Evolutionary conservation across 306 rosid species (phyloP).

Genomic region (Acmispon strigosus): DNA sequence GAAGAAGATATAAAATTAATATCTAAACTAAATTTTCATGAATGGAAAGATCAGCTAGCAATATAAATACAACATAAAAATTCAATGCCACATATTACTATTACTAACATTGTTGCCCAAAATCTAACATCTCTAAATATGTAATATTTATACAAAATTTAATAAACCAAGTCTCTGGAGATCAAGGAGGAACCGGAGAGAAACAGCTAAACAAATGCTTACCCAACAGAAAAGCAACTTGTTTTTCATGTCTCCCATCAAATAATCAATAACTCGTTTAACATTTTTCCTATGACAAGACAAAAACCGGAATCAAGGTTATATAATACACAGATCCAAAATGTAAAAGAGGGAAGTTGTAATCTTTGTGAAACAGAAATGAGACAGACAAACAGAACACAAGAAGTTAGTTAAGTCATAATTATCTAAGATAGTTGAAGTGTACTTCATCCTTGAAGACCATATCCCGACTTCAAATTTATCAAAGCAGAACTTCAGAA

Average conservation of each 20-base stretch:
- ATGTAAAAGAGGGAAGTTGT: background rate
- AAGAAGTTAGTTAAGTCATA: background rate
- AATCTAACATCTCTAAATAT: background rate
- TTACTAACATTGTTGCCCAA: background rate
- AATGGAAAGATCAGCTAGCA: background rate
- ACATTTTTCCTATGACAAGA: slow-evolving; percentile 48
- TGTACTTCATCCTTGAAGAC: slow-evolving; percentile 72
- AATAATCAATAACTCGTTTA: slow-evolving; percentile 31
- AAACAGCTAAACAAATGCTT: slow-evolving; percentile 16
- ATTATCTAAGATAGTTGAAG: slow-evolving; percentile 2
- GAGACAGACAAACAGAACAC: background rate
- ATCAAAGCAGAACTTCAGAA: slow-evolving; percentile 71
- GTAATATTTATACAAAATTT: background rate
- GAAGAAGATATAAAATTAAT: too few species aligned
- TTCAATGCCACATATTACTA: background rate
- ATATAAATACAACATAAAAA: background rate
- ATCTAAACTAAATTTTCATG: too few species aligned
- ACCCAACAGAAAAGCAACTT: slow-evolving; percentile 78
- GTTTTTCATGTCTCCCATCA: slow-evolving; percentile 55
- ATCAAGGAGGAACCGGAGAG: background rate
- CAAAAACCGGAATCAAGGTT: background rate
- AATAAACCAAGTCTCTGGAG: background rate
- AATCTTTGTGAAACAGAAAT: background rate
- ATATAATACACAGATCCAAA: background rate
- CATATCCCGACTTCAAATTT: slow-evolving; percentile 69